phyloP scores from a whole-genome alignment of 345 rosid species.

The Corchorus capsularis region DNA sequence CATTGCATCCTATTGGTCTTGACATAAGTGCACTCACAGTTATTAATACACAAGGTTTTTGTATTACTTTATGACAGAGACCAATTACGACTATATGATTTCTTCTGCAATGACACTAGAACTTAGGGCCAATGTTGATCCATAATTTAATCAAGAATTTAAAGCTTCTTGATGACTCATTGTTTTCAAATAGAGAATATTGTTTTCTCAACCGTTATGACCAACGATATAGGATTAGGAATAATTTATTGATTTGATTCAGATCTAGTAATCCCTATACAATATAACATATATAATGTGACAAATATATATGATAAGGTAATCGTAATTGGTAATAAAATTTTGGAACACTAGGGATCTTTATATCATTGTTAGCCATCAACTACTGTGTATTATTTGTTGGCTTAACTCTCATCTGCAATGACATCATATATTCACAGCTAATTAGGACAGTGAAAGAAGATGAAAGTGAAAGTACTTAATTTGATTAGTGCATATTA shows the following conservation, averaged over 20 bases:
- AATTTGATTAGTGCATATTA: constrained; percentile 13
- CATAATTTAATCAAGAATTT: constrained; percentile 24
- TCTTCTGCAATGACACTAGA: constrained; percentile 27
- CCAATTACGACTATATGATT: constrained; percentile 11
- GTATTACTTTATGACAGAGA: background rate
- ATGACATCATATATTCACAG: constrained; percentile 51
- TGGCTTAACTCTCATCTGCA: constrained; percentile 37
- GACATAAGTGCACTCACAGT: constrained; percentile 15
- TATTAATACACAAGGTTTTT: background rate
- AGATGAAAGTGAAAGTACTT: constrained; percentile 33
- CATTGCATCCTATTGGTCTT: constrained; percentile 22
- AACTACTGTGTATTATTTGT: constrained; percentile 38
- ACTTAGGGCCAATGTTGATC: constrained; percentile 3
- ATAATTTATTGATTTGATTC: constrained; percentile 16
- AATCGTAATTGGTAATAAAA: background rate
- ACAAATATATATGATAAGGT: background rate
- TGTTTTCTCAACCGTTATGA: constrained; percentile 74
- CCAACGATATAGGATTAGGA: constrained; percentile 39
- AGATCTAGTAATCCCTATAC: background rate
- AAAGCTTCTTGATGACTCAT: constrained; percentile 37
- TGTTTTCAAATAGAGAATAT: constrained; percentile 24
- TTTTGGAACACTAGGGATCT: background rate
- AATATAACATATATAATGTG: constrained; percentile 7
- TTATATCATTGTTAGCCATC: constrained; percentile 28
- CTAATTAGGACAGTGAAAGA: constrained; percentile 49